Conservation (phyloP, 805 yeast genomes). For the Vanderwaltozyma verrucispora region DNA sequence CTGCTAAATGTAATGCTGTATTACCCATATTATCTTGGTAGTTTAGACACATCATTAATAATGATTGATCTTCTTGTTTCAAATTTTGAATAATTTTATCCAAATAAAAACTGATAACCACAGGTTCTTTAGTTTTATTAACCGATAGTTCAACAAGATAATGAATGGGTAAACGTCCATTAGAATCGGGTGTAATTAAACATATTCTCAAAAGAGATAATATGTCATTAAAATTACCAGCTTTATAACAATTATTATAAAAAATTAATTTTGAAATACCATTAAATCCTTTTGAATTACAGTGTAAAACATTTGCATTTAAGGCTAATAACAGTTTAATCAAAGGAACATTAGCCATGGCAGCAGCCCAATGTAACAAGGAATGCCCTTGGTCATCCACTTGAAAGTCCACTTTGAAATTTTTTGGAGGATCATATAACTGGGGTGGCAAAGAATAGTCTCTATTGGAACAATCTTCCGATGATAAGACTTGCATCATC, state of each 20-base stretch:
- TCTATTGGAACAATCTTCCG: constrained; percentile 23
- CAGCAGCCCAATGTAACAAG: constrained; percentile 77
- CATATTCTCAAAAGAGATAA: constrained; percentile 53
- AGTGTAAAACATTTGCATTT: constrained; percentile 48
- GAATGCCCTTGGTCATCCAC: constrained; percentile 77
- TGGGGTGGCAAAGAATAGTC: constrained; percentile 26
- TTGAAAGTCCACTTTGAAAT: constrained; percentile 53
- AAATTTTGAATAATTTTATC: constrained; percentile 37
- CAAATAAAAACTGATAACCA: constrained; percentile 46
- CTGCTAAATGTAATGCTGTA: constrained; percentile 75
- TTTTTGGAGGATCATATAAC: constrained; percentile 46
- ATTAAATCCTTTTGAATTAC: constrained; percentile 52
- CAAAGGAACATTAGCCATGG: constrained; percentile 55
- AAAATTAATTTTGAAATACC: constrained; percentile 58
- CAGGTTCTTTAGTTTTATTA: constrained; percentile 36
- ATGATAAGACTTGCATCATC: constrained; percentile 21
- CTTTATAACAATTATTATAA: constrained; percentile 63
- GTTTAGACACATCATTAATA: constrained; percentile 51
- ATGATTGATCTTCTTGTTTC: constrained; percentile 28
- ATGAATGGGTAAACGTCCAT: constrained; percentile 69
- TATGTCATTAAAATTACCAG: constrained; percentile 47
- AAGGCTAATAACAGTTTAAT: constrained; percentile 46
- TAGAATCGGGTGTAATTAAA: constrained; percentile 58
- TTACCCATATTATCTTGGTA: constrained; percentile 78
- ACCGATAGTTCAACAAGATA: constrained; percentile 49